Evolutionary conservation across 1,284 basidiomycete species (phyloP).

Genomic region (Chiua sp.): DNA sequence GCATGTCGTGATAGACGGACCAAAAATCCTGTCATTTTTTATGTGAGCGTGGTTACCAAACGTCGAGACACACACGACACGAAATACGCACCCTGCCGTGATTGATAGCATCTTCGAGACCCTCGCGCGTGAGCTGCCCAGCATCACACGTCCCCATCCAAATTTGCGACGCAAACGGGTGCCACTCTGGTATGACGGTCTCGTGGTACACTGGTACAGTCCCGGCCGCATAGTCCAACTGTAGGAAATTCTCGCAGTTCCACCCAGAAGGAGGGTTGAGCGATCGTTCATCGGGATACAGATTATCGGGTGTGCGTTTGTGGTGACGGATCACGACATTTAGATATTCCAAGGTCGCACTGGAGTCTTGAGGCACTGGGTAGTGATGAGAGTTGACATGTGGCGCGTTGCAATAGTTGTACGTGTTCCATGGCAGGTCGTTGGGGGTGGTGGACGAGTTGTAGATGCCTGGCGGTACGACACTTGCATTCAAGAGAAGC

Average conservation of each 20-base stretch:
- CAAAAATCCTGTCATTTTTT: constrained; percentile 49
- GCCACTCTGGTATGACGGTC: constrained; percentile 44
- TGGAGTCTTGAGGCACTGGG: constrained; percentile 27
- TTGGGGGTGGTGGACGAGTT: constrained; percentile 48
- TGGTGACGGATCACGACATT: constrained; percentile 54
- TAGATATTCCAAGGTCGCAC: constrained; percentile 43
- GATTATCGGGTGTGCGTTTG: constrained; percentile 42
- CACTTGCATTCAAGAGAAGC: neutral
- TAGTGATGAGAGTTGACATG: constrained; percentile 51
- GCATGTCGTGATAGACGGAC: constrained; percentile 49
- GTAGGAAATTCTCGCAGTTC: constrained; percentile 45
- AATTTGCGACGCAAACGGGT: constrained; percentile 54
- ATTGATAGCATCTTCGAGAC: constrained; percentile 50
- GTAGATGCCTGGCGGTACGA: constrained; percentile 37
- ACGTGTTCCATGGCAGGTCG: constrained; percentile 52
- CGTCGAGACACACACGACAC: neutral
- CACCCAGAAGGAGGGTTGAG: constrained; percentile 49
- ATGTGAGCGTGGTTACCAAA: neutral
- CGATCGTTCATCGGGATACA: constrained; percentile 52
- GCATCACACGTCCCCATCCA: constrained; percentile 61
- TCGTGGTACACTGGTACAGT: constrained; percentile 46
- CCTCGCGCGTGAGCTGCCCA: constrained; percentile 56
- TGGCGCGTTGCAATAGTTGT: constrained; percentile 61
- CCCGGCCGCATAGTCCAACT: constrained; percentile 43
- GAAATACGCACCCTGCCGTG: constrained; percentile 53